These are phyloP conservation scores for Warburgia ugandensis DNA, from an alignment of 164 flowering plant species.

Conservation along the genomic window DNA sequence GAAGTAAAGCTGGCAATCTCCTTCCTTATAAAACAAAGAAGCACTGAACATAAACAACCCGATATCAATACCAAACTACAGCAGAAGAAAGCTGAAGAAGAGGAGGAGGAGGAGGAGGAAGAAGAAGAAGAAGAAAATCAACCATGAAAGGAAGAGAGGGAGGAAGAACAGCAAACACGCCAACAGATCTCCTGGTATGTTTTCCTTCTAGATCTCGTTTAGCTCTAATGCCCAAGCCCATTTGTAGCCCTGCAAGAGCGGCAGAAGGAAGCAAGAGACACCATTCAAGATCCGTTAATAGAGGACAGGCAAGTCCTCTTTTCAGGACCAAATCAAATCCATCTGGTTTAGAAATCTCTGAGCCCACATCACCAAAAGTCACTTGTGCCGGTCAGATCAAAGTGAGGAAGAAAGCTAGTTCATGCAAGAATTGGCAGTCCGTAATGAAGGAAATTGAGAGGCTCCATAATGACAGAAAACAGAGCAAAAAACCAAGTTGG, in stretches of 20 bases:
- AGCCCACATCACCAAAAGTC: slow-evolving; percentile 92
- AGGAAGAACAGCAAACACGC: too few relatives aligned
- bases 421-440: slow-evolving; percentile 86
- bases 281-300: slow-evolving; percentile 22
- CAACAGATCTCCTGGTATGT: slow-evolving; percentile 70
- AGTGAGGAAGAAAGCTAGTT: slow-evolving; percentile 36
- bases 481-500: slow-evolving; percentile 46
- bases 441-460: slow-evolving; percentile 94
- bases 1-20: slow-evolving; percentile 35
- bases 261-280: slow-evolving; percentile 34
- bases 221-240: slow-evolving; percentile 67
- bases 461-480: slow-evolving; percentile 40
- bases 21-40: slow-evolving; percentile 19
- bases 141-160: slow-evolving; percentile 57
- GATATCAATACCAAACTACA: too few relatives aligned
- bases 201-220: slow-evolving; percentile 76
- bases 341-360: slow-evolving; percentile 37
- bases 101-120: too few relatives aligned
- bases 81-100: too few relatives aligned
- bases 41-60: too few relatives aligned
- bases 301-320: slow-evolving; percentile 44
- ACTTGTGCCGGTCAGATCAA: slow-evolving; percentile 94
- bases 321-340: slow-evolving; percentile 51
- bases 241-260: slow-evolving; percentile 70
- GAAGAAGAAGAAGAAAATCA: not conserved